Base-by-base conservation (phyloP, 805 yeast genomes). In the Komagataella mondaviorum region DNA sequence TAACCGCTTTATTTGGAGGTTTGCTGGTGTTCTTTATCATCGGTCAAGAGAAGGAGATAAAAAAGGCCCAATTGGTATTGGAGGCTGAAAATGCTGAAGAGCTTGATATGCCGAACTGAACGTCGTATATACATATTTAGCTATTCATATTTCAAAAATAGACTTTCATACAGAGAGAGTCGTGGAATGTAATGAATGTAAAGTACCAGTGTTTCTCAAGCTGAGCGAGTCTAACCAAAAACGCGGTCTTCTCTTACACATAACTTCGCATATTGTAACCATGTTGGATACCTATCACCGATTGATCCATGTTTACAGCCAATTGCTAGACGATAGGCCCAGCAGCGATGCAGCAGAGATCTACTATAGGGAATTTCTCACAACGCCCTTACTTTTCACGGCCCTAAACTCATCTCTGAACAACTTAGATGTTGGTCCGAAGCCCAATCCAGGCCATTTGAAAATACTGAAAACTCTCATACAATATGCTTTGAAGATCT, bases 61-160 rank as follows among this genome's bases (percentile, higher is more conserved):
- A 71, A 46, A 75, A 87, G 57, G 68, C 69, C 49, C 72, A 68
- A 49, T 63, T 85, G 46, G 84, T 83, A 55, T 63, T 67, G 44
- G 89, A 84, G 58, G 90, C 91, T 3, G 78, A 76, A 57, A 72
- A 69, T 48, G 85, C 86, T 23, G 71, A 76, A 12, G 69, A 68
- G 20, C 60, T 71, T 52, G 70, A 66, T 17, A 65, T 79, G 49
- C 81, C 81, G 6, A 23, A 12, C 23, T 45, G 23, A 45, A 3
- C 20, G 20, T 44, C 18, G 12, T 12, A 2, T 17, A 1, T n/a
- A 12, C 12, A 17, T 44, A 10, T 17, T 12, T 44, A 44, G 18
- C 5, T n/a, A 44, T 30, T 8, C 8, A 8, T 4, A 30, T 14
- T 30, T 8, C 39, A 30, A 10, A 14, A 30, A 30, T 30, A 30